Conservation (phyloP, 1,139 yeast genomes). For the Blastobotrys illinoisensis region DNA sequence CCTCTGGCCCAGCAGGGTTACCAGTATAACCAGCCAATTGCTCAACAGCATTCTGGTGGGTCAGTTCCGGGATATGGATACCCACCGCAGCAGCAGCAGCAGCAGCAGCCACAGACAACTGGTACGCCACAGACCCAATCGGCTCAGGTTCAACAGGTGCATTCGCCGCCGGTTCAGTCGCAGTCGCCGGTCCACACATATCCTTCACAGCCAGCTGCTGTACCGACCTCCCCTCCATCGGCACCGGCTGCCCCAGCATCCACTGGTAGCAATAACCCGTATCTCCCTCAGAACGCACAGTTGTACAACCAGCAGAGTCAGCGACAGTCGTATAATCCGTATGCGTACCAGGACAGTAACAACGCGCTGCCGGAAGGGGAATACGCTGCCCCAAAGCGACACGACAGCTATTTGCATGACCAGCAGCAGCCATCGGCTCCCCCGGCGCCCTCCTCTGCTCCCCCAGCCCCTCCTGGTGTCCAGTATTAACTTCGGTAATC, state of each 20-base stretch:
- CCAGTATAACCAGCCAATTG: background rate
- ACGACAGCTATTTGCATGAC: background rate
- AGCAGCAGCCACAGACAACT: conserved; percentile 1
- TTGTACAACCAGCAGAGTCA: background rate
- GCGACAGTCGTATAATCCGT: background rate
- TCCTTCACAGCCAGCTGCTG: background rate
- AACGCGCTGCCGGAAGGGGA: background rate
- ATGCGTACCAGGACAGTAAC: background rate
- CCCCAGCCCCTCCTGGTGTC: conserved; percentile 1
- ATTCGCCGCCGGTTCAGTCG: conserved; percentile 1
- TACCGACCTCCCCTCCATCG: background rate
- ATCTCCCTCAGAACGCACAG: background rate
- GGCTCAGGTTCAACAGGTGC: background rate
- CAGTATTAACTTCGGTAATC: background rate
- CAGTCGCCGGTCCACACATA: background rate
- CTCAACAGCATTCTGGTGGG: background rate
- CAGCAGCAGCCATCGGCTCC: background rate
- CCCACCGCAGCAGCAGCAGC: conserved; percentile 2
- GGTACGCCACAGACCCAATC: background rate
- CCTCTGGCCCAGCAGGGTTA: background rate
- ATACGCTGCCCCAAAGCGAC: background rate
- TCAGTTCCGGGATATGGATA: background rate
- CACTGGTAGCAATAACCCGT: background rate
- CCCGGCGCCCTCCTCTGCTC: background rate
- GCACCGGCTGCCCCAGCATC: background rate